A percentile compares a stretch with the other conserved stretches of the same genome.
These are phyloP conservation scores for Penicillium robsamsonii DNA, from an alignment of 495 filamentous ascomycete species.

Conservation along the genomic window DNA sequence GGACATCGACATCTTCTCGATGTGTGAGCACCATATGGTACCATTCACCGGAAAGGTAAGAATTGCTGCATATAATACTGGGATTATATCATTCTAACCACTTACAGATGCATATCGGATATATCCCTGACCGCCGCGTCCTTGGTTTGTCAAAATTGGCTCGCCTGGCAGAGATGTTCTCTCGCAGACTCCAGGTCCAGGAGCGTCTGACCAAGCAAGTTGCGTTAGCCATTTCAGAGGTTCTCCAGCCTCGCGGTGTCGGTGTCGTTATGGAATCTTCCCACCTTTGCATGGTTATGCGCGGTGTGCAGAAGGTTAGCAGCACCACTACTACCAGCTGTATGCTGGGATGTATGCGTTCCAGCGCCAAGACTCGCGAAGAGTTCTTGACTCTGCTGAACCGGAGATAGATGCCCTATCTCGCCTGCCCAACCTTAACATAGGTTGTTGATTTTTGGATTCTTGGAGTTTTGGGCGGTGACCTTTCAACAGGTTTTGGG, in stretches of 20 bases:
- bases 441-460: slow-evolving; percentile 15
- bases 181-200: slow-evolving; percentile 87
- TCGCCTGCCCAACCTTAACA: not conserved
- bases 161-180: slow-evolving; percentile 96
- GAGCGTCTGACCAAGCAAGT: slow-evolving; percentile 96
- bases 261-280: slow-evolving; percentile 96
- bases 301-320: slow-evolving; percentile 86
- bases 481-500: slow-evolving; percentile 40
- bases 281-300: slow-evolving; percentile 98
- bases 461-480: slow-evolving; percentile 43
- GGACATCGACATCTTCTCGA: slow-evolving; percentile 92
- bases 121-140: slow-evolving; percentile 82
- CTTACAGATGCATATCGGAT: slow-evolving; percentile 91
- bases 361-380: slow-evolving; percentile 87
- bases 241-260: slow-evolving; percentile 86
- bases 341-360: slow-evolving; percentile 90
- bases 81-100: slow-evolving; percentile 15
- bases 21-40: slow-evolving; percentile 97
- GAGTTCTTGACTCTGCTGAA: slow-evolving; percentile 88
- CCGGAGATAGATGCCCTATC: slow-evolving; percentile 39
- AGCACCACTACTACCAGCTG: slow-evolving; percentile 91
- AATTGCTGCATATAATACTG: slow-evolving; percentile 6
- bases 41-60: slow-evolving; percentile 90
- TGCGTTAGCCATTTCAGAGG: slow-evolving; percentile 86
- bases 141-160: slow-evolving; percentile 95